Percentiles rank a stretch among this genome's conserved stretches.
phyloP scores from a whole-genome alignment of 768 basidiomycete genomes.

The Sutorius australiensis region DNA sequence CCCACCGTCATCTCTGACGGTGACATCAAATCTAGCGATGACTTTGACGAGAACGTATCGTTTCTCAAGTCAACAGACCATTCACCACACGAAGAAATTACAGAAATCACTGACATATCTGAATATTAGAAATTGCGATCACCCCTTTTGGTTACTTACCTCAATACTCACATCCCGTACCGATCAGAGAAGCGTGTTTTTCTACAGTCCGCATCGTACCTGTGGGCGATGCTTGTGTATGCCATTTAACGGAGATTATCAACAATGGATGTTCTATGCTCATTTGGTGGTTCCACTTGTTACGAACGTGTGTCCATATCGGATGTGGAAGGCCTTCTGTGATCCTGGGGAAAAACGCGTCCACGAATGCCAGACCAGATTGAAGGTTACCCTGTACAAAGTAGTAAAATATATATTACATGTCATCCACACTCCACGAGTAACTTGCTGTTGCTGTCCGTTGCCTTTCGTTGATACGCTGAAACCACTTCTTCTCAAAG shows the following conservation, averaged over 20 bases:
- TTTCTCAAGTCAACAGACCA: conserved; percentile 25
- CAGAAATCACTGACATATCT: conserved; percentile 27
- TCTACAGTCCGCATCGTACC: conserved; percentile 13
- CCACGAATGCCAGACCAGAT: neutral
- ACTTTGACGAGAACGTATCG: conserved; percentile 21
- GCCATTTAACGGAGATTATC: conserved; percentile 4
- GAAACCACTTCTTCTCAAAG: conserved; percentile 91
- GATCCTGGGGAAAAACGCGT: too few relatives aligned
- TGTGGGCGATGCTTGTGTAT: conserved; percentile 24
- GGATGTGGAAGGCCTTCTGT: neutral
- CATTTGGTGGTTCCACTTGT: conserved; percentile 1
- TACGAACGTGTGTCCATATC: neutral
- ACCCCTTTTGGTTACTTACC: neutral
- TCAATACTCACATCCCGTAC: conserved; percentile 9
- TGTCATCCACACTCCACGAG: conserved; percentile 88
- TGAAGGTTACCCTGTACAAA: neutral
- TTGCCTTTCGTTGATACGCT: conserved; percentile 71
- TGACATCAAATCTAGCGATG: conserved; percentile 27
- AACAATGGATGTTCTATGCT: conserved; percentile 2
- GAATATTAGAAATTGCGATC: conserved; percentile 26
- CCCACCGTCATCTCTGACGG: conserved; percentile 32
- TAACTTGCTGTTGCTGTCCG: conserved; percentile 71
- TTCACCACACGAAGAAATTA: conserved; percentile 22
- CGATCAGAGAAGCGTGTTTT: conserved; percentile 11
- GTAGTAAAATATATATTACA: conserved; percentile 46